Evolutionary conservation across 257 asterid genomes (phyloP), one percentile per base, ranked within the genome.

Genomic region (Solanum lignicaule): DNA sequence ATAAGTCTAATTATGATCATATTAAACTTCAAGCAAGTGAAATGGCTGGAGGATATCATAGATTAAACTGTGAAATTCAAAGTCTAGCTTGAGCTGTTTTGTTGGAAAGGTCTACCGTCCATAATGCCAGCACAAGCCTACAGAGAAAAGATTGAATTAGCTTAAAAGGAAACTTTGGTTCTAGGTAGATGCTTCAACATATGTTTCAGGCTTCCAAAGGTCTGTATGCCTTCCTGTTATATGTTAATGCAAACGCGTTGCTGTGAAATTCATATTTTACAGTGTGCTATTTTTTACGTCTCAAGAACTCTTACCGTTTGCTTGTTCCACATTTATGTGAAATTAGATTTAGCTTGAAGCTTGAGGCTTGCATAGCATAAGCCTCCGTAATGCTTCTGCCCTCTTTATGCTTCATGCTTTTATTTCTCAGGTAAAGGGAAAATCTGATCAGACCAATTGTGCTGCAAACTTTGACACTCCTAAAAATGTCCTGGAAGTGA

Each of bases 401-500:
- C 41, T 66, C 35, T 13, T 87, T 81, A n/a, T 58, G 46, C 86
- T 75, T 38, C 69, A 86, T 76, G 83, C 84, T 90, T 89, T 65
- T 48, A 69, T 89, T 86, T 92, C 46, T 76, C 89, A 97, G 99
- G 94, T 94, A 71, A 95, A 92, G 92, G 95, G 91, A 88, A 95
- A 91, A 85, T 33, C 94, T 91, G 87, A 90, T 86, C 95, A 92
- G 87, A 92, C 88, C 89, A 93, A 89, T 87, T 46, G 86, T 41
- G 87, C 91, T 81, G 86, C 96, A 87, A 92, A 91, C 76, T 86
- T 95, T 68, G 96, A 94, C 87, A 74, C 89, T 89, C 88, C 90
- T 89, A 82, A 91, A 90, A 92, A 89, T 84, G 78, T 88, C 74
- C 66, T n/a, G 20, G 90, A 89, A 86, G 93, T 83, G 87, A 93